phyloP scores from a whole-genome alignment of 345 rosid genomes.

The Noccaea bulbosa region DNA sequence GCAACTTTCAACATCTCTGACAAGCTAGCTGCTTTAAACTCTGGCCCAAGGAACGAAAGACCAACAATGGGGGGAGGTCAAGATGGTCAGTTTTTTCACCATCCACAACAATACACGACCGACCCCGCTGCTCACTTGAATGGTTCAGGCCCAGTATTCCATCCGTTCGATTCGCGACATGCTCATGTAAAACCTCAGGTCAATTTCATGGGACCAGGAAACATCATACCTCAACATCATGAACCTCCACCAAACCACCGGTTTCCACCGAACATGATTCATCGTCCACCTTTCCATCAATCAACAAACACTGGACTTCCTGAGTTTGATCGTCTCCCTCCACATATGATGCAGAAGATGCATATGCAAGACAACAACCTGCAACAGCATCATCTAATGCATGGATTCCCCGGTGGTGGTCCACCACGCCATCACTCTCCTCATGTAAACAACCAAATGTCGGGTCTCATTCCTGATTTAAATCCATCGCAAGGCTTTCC shows the following conservation, averaged over 20 bases:
- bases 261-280: conserved; percentile 60
- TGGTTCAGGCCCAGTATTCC: conserved; percentile 56
- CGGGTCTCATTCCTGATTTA: conserved; percentile 60
- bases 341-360: conserved; percentile 71
- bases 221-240: conserved; percentile 50
- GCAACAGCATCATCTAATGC: conserved; percentile 60
- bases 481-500: conserved; percentile 68
- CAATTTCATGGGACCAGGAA: conserved; percentile 63
- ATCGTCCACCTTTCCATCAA: conserved; percentile 68
- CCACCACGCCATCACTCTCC: conserved; percentile 47
- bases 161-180: conserved; percentile 65
- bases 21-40: conserved; percentile 65
- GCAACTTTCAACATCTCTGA: conserved; percentile 55
- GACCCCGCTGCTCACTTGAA: conserved; percentile 60
- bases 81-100: conserved; percentile 56
- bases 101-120: conserved; percentile 55
- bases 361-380: conserved; percentile 61
- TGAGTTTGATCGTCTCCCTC: conserved; percentile 68
- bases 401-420: conserved; percentile 62
- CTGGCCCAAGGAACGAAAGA: conserved; percentile 62
- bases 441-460: conserved; percentile 59
- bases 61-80: conserved; percentile 53
- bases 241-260: conserved; percentile 59
- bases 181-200: conserved; percentile 61
- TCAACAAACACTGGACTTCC: conserved; percentile 48